These are phyloP conservation scores for Boeremia exigua DNA, from an alignment of 2,329 filamentous ascomycete genomes.

Conservation along the genomic window DNA sequence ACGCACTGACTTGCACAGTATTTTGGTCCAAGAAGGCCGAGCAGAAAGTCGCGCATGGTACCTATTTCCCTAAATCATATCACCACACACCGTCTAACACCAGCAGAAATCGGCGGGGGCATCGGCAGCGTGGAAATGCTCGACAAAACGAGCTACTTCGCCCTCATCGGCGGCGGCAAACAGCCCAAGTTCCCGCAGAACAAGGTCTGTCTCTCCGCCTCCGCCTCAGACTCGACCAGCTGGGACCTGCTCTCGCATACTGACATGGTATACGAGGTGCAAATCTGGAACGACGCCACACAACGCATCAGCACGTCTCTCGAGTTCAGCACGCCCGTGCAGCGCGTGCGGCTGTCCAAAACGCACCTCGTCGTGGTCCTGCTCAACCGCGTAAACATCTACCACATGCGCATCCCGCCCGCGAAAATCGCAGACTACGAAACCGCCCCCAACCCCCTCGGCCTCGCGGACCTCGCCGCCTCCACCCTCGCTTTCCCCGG, in stretches of 20 bases:
- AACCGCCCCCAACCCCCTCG: slow-evolving; percentile 83
- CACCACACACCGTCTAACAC: slow-evolving; percentile 18
- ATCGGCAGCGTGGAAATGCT: slow-evolving; percentile 87
- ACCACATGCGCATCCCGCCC: slow-evolving; percentile 76
- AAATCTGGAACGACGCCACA: slow-evolving; percentile 90
- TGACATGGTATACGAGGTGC: slow-evolving; percentile 60
- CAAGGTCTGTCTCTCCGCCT: slow-evolving; percentile 63
- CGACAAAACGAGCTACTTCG: slow-evolving; percentile 83
- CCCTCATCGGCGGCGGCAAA: slow-evolving; percentile 85
- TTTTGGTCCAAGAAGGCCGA: slow-evolving; percentile 42
- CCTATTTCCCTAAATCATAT: neutral
- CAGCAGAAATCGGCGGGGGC: slow-evolving; percentile 62
- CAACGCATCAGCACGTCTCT: slow-evolving; percentile 77
- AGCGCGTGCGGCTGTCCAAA: slow-evolving; percentile 78
- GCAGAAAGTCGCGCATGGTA: slow-evolving; percentile 40
- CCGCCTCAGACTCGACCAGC: slow-evolving; percentile 24
- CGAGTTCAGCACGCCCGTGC: slow-evolving; percentile 79
- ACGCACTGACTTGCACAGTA: slow-evolving; percentile 31
- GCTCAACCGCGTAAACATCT: slow-evolving; percentile 81
- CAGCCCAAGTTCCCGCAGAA: slow-evolving; percentile 86
- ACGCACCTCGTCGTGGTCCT: slow-evolving; percentile 81
- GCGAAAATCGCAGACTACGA: slow-evolving; percentile 77
- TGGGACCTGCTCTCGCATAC: slow-evolving; percentile 34
- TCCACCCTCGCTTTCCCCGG: slow-evolving; percentile 83
- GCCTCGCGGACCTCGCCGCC: slow-evolving; percentile 77